Evolutionary conservation across 768 basidiomycete genomes (phyloP).

Genomic region (Xanthoconium purpureum): DNA sequence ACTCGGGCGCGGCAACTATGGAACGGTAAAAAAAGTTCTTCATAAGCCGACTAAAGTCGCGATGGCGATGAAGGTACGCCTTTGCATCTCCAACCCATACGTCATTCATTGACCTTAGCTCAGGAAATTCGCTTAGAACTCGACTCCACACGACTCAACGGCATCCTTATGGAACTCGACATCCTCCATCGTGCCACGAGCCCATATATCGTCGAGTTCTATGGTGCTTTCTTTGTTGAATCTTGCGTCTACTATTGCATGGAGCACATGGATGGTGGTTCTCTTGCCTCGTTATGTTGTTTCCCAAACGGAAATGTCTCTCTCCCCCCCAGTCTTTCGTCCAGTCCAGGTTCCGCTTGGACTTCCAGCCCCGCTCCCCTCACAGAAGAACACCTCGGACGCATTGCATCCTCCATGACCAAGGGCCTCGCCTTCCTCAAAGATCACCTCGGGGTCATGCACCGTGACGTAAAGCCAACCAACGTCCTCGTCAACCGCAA

Average conservation of each 20-base stretch:
- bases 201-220: conserved; percentile 95
- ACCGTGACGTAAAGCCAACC: conserved; percentile 87
- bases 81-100: neutral
- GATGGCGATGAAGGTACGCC: conserved; percentile 96
- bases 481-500: conserved; percentile 88
- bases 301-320: conserved; percentile 42
- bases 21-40: conserved; percentile 93
- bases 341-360: conserved; percentile 34
- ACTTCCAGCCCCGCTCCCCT: conserved; percentile 39
- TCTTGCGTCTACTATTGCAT: conserved; percentile 99
- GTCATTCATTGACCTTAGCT: conserved; percentile 7
- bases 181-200: conserved; percentile 91
- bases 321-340: conserved; percentile 32
- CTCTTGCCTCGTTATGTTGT: conserved; percentile 70
- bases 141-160: conserved; percentile 88
- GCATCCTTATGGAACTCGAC: conserved; percentile 98
- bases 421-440: conserved; percentile 92
- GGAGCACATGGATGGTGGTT: conserved; percentile 99
- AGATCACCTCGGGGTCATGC: conserved; percentile 87
- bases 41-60: conserved; percentile 92
- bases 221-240: conserved; percentile 98
- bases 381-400: conserved; percentile 75
- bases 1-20: conserved; percentile 94
- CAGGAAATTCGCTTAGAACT: conserved; percentile 98
- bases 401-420: conserved; percentile 81